Evolutionary conservation across 2,329 filamentous ascomycete species (phyloP).

Genomic region (Hirsutella thompsonii): DNA sequence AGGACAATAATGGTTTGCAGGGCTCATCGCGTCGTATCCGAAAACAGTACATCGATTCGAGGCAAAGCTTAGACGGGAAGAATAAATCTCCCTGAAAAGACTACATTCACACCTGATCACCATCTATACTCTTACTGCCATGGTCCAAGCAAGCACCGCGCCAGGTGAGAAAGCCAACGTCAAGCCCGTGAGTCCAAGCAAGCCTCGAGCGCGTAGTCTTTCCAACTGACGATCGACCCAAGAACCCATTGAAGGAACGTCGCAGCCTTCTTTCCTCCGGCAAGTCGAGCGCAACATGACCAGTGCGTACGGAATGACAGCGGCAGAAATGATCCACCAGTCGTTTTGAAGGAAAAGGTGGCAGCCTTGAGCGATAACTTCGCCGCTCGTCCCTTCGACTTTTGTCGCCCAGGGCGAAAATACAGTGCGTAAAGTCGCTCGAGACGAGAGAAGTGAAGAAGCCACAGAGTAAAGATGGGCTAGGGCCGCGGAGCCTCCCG

Average conservation of each 20-base stretch:
- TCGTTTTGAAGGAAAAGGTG: not conserved
- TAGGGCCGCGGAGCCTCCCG: not conserved
- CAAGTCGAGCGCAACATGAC: not conserved
- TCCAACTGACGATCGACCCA: not conserved
- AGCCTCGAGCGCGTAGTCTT: not conserved
- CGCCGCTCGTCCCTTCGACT: not conserved
- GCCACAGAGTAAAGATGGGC: not conserved
- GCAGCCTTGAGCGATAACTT: not conserved
- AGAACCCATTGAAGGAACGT: not conserved
- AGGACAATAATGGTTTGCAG: too few species aligned
- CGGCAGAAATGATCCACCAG: not conserved
- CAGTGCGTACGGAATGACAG: not conserved
- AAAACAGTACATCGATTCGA: too few species aligned
- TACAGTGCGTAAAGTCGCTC: not conserved
- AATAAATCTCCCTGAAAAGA: too few species aligned
- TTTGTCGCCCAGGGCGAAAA: not conserved
- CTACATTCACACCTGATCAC: too few species aligned
- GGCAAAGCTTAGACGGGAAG: too few species aligned
- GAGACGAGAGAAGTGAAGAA: not conserved
- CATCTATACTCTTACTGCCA: not conserved
- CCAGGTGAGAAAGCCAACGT: not conserved
- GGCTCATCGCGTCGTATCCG: too few species aligned
- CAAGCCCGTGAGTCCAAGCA: not conserved
- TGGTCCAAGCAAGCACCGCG: not conserved
- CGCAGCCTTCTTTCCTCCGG: not conserved